Base-by-base conservation (phyloP, 805 yeast genomes). In the Sporopachydermia quercuum region DNA sequence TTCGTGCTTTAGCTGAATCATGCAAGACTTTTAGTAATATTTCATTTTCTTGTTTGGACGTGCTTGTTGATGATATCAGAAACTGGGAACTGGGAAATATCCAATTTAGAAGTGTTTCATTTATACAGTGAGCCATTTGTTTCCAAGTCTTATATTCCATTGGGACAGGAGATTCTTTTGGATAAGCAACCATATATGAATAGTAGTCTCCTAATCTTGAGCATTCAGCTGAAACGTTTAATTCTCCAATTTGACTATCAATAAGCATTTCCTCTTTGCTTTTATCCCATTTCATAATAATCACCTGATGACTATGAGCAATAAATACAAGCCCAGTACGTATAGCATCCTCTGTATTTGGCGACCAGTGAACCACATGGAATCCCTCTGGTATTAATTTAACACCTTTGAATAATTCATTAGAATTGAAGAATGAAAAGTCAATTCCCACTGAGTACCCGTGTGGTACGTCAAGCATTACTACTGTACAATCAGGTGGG, bases 301-400 rank as follows among this genome's bases (percentile, higher is more conserved):
- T 35, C 1, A 67, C 54, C 13, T 55, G 55, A 3, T 57, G 58
- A 4, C 63, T 65, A 8, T 44, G 33, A 17, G 66, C 57, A n/a
- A 48, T 44, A 60, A 48, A 52, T 53, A 42, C 44, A 19, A 35
- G 36, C 3, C 77, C 78, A 41, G 51, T 46, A 41, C 65, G 60
- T 47, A 59, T 54, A 23, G 30, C n/a, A 47, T 61, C 71, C 34
- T 49, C 39, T 4, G 49, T 45, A 39, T 50, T 54, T 34, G 54
- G 53, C 0, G 72, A 68, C 55, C 69, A 65, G 52, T 77, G 83
- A 8, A 76, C 46, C 1, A 74, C 53, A 52, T 77, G 84, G 0
- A 64, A 37, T 0, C 83, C 83, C 3, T 51, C 42, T 0, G 71
- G 64, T 3, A 77, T 56, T 14, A 56, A 52, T 45, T 73, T 74